A percentile compares a stretch with the other conserved stretches of the same genome.
phyloP scores from a whole-genome alignment of 305 asterid genomes.

The Fraxinus sp. region DNA sequence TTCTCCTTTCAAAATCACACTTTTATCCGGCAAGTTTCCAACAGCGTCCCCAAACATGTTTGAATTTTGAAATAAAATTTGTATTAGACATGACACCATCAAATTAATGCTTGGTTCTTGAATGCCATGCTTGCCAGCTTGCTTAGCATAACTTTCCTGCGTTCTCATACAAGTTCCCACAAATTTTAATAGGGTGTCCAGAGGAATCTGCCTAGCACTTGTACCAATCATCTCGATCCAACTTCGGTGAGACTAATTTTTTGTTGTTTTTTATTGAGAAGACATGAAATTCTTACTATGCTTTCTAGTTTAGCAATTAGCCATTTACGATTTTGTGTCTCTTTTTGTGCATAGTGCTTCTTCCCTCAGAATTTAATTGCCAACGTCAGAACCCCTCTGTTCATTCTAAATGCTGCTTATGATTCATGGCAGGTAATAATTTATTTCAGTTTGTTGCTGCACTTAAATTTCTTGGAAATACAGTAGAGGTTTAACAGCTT shows the following conservation, averaged over 20 bases:
- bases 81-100: not conserved
- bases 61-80: not conserved
- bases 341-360: constrained; percentile 49
- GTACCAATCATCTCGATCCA: constrained; percentile 53
- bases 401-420: constrained; percentile 60
- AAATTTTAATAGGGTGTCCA: constrained; percentile 38
- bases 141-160: not conserved
- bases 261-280: not conserved
- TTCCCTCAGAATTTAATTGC: constrained; percentile 59
- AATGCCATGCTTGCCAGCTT: not conserved
- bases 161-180: constrained; percentile 9
- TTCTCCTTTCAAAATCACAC: not conserved
- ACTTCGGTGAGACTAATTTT: constrained; percentile 45
- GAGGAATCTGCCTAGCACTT: constrained; percentile 43
- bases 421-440: constrained; percentile 70
- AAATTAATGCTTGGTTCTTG: not conserved
- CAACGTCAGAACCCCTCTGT: constrained; percentile 51
- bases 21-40: not conserved
- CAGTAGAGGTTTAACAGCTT: not conserved
- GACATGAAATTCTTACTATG: not conserved
- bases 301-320: not conserved
- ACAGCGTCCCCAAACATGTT: not conserved
- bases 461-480: not conserved
- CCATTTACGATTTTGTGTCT: not conserved
- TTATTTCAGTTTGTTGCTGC: not conserved